Base-by-base conservation (phyloP, 495 filamentous ascomycete genomes). In the Astrothelium subdiscretum region DNA sequence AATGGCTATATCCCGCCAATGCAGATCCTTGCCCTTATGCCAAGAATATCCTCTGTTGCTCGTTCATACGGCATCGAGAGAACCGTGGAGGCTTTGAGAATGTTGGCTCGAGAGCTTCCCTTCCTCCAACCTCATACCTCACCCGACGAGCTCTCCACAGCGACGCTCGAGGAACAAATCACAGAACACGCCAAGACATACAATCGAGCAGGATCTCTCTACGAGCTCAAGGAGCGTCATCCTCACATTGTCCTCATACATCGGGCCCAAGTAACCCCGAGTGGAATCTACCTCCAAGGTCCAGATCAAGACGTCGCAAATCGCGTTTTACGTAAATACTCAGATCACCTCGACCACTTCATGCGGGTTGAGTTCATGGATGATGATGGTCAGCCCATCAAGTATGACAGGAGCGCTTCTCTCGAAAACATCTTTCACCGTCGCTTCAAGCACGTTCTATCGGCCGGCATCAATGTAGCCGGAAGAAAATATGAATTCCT, bases 301-400 rank as follows among this genome's bases (percentile, higher is more conserved):
- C 89, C 89, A 1, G 83, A 85, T 40, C 71, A 80, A 1, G 90
- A 92, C 72, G 76, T 79, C 2, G 84, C 80, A 66, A 95, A 95
- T 68, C 79, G 90, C 13, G 82, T 92, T 1, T 74, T 95, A 3
- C 80, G 90, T 32, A 85, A 84, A 59, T 95, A 86, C 63, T 74
- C 81, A 1, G 67, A 81, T 1, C 78, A 86, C 62, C 78, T 75
- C 2, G 81, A 87, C 20, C 80, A 82, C 68, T 92, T 92, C 65
- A 66, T 91, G 12, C 81, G 88, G 3, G 85, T 90, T 0, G 73
- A 80, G 24, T 91, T 94, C 63, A 76, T 77, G 59, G 90, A 92
- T 31, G 89, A 95, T 70, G 80, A 89, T 65, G 85, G 85, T 2
- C 77, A 85, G 29, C 78, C 80, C 13, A 66, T 95, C 10, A 75